Base-by-base conservation (phyloP, 768 basidiomycete species). In the Naganishia kalamii region DNA sequence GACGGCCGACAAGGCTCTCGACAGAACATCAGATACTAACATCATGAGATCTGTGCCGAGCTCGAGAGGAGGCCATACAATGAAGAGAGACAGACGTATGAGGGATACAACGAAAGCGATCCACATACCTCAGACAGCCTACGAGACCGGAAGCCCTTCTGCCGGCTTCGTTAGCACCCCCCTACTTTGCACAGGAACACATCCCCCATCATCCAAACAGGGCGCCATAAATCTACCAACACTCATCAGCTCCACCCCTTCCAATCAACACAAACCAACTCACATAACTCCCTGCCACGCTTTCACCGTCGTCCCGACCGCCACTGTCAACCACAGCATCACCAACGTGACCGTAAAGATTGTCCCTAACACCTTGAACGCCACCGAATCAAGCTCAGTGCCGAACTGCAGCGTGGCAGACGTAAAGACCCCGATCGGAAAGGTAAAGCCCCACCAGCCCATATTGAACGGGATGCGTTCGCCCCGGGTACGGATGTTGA, bases 371-470 rank as follows among this genome's bases (percentile, higher is more conserved):
- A 78, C 69, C 21, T 67, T 66, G 67, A 78, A 77, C 1, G 74
- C 72, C 4, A 41, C 32, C 13, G 75, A 77, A 40, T 74, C 68
- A 40, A 78, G 67, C 60, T 77, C 74, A 3, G 29, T 63, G 6
- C 74, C 76, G 25, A 78, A 67, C n/a, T 65, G 64, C 4, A 69
- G 70, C 2, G 76, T 73, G 0, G 74, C 71, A 7, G 71, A 71
- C 2, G 72, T 69, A 21, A 72, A 72, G 5, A 72, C 70, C 3
- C 77, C 77, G 41, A 78, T 71, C 4, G 77, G 77, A 66, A 78
- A 78, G 8, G 77, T 78, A 49, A 75, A 67, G 10, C 62, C 62
- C 67, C 67, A 68, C 63, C 63, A 68, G 10, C 67, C 67, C 51
- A 68, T 68, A 25, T 62, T 62, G 35, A 68, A 68, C 8, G 48